These are phyloP conservation scores for Babesia divergens DNA, from an alignment of 169 alveolate genomes.

Conservation along the genomic window DNA sequence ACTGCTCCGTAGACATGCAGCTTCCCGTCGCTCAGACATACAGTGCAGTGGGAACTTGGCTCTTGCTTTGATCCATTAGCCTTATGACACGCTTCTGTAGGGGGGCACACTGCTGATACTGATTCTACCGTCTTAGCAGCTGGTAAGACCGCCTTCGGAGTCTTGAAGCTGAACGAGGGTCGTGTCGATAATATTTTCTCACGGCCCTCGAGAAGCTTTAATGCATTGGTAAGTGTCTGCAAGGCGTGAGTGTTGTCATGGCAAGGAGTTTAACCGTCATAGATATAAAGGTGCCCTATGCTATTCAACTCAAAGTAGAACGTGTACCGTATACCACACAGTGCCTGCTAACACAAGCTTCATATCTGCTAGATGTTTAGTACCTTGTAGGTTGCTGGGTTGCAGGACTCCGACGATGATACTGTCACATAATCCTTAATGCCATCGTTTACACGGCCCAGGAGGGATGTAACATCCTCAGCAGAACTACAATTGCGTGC, in stretches of 20 bases:
- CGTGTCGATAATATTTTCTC: neutral
- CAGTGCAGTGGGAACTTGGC: neutral
- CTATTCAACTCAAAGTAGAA: no score
- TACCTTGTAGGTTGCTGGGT: slow-evolving; percentile 54
- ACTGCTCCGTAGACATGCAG: neutral
- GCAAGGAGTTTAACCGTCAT: neutral
- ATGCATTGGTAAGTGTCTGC: slow-evolving; percentile 8
- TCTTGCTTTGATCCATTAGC: neutral
- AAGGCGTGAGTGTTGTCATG: neutral
- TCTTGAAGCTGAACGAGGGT: neutral
- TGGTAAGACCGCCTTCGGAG: neutral
- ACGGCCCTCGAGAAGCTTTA: neutral
- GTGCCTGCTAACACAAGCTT: no score
- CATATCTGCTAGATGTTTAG: no score
- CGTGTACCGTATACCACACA: no score
- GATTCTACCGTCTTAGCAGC: neutral
- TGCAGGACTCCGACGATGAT: neutral
- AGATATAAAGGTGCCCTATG: neutral
- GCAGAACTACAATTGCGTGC: neutral
- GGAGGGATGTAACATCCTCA: slow-evolving; percentile 5
- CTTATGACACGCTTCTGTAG: neutral
- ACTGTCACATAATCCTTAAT: slow-evolving; percentile 18
- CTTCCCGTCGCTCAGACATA: slow-evolving; percentile 1
- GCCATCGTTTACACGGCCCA: neutral
- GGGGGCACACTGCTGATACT: neutral